Evolutionary conservation across 2,329 filamentous ascomycete species (phyloP).

Genomic region (Scleromitrula shiraiana): DNA sequence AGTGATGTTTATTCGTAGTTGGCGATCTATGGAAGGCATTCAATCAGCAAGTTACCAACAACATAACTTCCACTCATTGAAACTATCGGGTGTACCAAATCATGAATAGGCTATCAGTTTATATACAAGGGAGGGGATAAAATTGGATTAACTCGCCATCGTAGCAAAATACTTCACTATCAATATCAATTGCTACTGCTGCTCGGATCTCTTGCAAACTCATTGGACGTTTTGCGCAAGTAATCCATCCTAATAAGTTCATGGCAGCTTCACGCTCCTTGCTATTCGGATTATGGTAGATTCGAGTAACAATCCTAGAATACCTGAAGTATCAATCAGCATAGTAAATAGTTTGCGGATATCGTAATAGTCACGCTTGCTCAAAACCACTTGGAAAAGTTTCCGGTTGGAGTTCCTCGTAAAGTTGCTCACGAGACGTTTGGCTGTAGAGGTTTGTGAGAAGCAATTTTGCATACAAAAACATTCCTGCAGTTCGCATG

Average conservation of each 20-base stretch:
- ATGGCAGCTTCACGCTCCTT: conserved; percentile 8
- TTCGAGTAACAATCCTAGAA: conserved; percentile 4
- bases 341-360: no score
- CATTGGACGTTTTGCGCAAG: conserved; percentile 33
- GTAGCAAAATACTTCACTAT: conserved; percentile 25
- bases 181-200: conserved; percentile 30
- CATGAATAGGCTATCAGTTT: no score
- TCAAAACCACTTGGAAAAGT: conserved; percentile 12
- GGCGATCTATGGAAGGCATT: conserved; percentile 1
- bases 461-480: conserved; percentile 28
- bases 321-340: conserved; percentile 3
- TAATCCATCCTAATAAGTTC: conserved; percentile 33
- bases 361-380: conserved; percentile 16
- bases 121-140: neutral
- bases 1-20: conserved; percentile 23
- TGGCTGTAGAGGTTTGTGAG: conserved; percentile 22
- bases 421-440: neutral
- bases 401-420: conserved; percentile 10
- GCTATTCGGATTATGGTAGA: conserved; percentile 6
- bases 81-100: no score
- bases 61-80: no score
- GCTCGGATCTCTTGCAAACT: conserved; percentile 37
- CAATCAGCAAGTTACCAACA: no score
- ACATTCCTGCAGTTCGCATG: conserved; percentile 25
- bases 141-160: conserved; percentile 12